Conservation (phyloP, 78 protist species). For the Pigoraptor vietnamica region DNA sequence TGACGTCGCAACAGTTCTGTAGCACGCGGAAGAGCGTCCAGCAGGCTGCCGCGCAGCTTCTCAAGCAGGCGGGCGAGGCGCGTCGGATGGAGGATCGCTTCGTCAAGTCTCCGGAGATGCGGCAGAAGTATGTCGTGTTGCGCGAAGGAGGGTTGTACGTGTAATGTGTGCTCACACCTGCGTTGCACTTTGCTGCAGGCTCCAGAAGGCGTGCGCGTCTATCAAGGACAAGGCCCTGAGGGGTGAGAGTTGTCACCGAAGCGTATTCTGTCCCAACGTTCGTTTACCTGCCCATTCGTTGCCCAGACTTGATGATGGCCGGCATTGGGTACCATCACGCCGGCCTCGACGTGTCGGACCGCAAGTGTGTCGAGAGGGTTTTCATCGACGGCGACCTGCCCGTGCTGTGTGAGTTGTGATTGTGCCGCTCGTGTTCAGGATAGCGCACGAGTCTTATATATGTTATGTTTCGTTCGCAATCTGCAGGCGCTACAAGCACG, state of each 20-base stretch:
- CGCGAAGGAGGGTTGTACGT: not conserved
- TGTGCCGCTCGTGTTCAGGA: slow-evolving; percentile 80
- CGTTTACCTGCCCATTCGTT: not conserved
- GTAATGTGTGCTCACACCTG: not conserved
- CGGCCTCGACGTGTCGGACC: slow-evolving; percentile 80
- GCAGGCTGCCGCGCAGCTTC: slow-evolving; percentile 16
- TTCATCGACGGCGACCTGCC: slow-evolving; percentile 54
- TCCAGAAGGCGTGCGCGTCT: not conserved
- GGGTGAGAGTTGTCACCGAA: too few species aligned
- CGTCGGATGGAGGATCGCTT: not conserved
- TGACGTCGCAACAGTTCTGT: slow-evolving; percentile 25
- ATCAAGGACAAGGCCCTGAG: not conserved
- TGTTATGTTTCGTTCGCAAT: too few species aligned
- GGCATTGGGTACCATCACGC: slow-evolving; percentile 99
- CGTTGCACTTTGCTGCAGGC: not conserved
- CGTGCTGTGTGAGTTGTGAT: slow-evolving; percentile 60
- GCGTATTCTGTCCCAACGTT: too few species aligned
- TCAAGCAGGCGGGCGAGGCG: not conserved
- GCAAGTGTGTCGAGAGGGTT: slow-evolving; percentile 50
- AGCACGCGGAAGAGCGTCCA: slow-evolving; percentile 36
- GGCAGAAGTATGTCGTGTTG: not conserved
- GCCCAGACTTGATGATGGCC: slow-evolving; percentile 39
- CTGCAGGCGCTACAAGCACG: slow-evolving; percentile 73
- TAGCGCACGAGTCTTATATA: too few species aligned
- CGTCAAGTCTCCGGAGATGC: not conserved